Base-by-base conservation (phyloP, 129 eudicot species). In the Calendula officinalis region DNA sequence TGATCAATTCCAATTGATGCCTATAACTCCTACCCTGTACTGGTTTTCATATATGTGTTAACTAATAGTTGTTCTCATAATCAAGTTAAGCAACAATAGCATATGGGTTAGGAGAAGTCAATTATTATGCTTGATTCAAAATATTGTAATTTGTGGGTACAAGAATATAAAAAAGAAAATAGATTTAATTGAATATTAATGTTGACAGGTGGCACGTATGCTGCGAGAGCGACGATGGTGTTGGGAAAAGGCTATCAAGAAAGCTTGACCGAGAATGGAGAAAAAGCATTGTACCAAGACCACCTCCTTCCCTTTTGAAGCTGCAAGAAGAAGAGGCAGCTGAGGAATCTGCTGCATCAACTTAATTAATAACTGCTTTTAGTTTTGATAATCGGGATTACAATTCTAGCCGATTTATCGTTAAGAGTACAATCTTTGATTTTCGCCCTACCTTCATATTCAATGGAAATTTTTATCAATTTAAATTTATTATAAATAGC, bases 201-300 rank as follows among this genome's bases (percentile, higher is more conserved):
- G 35, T 56, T 57, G 39, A 66, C 39, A 92, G 99, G 75, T 92
- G 75, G 96, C 99, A 1, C 95, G 95, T 2, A 77, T 92, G 99
- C 79, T 88, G 35, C n/a, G n/a, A n/a, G n/a, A n/a, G n/a, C 34
- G 95, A 75, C 7, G 90, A 92, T 54, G 99, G 99, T 11, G 73
- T 92, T 36, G 80, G 72, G 63, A 92, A 83, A 77, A 85, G 99
- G 74, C 58, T 78, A 67, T 92, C 99, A 49, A 92, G 99, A 75
- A 92, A 92, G 80, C 92, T 86, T 66, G 99, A 92, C 54, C 71
- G 76, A 13, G 64, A 83, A 75, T 92, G 99, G 99, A 85, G 79
- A 72, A 83, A 86, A 69, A 88, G 86, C 81, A 92, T 92, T 49
- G 90, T 88, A 43, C 83, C 86, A 17, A 85, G 95, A 77, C 96